phyloP scores from a whole-genome alignment of 2,329 filamentous ascomycete genomes.

The Whalleya microplaca region DNA sequence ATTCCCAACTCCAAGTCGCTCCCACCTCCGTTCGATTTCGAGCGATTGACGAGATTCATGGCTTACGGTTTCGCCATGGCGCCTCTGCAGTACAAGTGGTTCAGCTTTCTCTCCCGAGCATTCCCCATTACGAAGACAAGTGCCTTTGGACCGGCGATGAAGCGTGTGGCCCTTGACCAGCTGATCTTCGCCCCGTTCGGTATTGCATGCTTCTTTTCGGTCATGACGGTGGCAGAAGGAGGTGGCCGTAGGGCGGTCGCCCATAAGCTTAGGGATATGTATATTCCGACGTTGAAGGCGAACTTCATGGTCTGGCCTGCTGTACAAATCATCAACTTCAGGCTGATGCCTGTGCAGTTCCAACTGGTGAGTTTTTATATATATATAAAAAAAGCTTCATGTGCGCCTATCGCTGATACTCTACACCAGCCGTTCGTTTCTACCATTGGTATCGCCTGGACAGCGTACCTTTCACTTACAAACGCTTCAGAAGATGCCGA shows the following conservation, averaged over 20 bases:
- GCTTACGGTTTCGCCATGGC: slow-evolving; percentile 97
- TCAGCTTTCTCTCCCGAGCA: slow-evolving; percentile 76
- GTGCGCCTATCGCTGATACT: slow-evolving; percentile 5
- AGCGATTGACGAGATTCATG: slow-evolving; percentile 93
- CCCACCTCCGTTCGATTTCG: slow-evolving; percentile 91
- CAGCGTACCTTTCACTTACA: slow-evolving; percentile 89
- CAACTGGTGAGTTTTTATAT: slow-evolving; percentile 74
- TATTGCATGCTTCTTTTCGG: slow-evolving; percentile 87
- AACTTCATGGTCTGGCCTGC: slow-evolving; percentile 95
- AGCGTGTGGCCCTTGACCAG: slow-evolving; percentile 91
- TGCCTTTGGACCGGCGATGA: slow-evolving; percentile 77
- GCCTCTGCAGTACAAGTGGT: slow-evolving; percentile 94
- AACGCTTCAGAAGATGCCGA: slow-evolving; percentile 79
- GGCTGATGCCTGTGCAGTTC: slow-evolving; percentile 91
- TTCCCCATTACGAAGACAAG: slow-evolving; percentile 85
- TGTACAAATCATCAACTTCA: slow-evolving; percentile 96
- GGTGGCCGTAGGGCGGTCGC: slow-evolving; percentile 79
- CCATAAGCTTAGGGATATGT: slow-evolving; percentile 91
- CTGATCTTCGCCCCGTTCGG: slow-evolving; percentile 89
- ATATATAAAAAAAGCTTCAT: neutral
- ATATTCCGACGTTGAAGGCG: slow-evolving; percentile 89
- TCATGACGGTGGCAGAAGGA: slow-evolving; percentile 94
- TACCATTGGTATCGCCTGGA: slow-evolving; percentile 95
- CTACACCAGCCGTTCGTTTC: slow-evolving; percentile 83
- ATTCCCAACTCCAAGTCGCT: slow-evolving; percentile 65